phyloP scores from a whole-genome alignment of 306 rosid genomes.

The Inga oerstediana region DNA sequence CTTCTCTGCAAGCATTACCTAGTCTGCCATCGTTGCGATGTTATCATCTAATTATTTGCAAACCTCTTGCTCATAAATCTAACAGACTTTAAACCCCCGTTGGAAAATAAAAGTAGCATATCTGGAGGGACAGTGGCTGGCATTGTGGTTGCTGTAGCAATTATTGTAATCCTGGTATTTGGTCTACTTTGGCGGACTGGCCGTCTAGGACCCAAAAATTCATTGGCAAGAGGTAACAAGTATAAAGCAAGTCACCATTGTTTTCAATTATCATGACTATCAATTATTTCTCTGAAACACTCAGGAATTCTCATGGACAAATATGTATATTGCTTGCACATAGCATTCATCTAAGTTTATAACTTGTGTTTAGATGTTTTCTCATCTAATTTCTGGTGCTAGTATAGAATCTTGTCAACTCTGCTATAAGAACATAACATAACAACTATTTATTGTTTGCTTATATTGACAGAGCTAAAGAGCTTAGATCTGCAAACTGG shows the following conservation, averaged over 20 bases:
- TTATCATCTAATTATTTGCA: constrained; percentile 18
- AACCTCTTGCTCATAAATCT: neutral
- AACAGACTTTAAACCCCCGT: constrained; percentile 38
- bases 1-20: neutral
- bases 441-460: neutral
- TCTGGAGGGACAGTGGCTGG: constrained; percentile 44
- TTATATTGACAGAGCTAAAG: constrained; percentile 44
- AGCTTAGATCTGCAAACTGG: constrained; percentile 58
- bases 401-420: constrained; percentile 1
- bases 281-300: neutral
- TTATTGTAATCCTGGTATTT: constrained; percentile 33
- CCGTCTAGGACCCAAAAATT: constrained; percentile 29
- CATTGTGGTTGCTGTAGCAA: constrained; percentile 42
- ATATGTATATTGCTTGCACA: neutral
- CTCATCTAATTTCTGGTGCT: neutral
- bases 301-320: neutral
- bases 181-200: constrained; percentile 46
- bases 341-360: neutral
- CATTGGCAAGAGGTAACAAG: constrained; percentile 41
- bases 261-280: neutral
- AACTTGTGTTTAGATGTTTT: neutral
- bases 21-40: neutral
- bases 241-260: neutral
- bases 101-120: constrained; percentile 33
- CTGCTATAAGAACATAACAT: too few relatives aligned